Evolutionary conservation across 768 basidiomycete species (phyloP).

Genomic region (Lactifluus hygrophoroides): DNA sequence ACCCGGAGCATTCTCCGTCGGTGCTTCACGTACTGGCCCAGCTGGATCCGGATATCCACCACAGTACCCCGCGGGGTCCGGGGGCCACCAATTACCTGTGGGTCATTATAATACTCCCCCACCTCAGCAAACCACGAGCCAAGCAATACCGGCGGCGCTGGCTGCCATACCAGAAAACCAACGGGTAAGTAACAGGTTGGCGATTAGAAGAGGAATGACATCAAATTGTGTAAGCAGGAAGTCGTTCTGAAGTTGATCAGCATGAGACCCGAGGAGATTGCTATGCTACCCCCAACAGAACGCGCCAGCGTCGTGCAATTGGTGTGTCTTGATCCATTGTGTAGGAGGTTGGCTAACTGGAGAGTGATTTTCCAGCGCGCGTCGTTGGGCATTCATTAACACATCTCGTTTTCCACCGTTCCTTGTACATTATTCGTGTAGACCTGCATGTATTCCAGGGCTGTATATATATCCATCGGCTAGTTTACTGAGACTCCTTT

Average conservation of each 20-base stretch:
- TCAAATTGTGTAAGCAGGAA: conserved; percentile 33
- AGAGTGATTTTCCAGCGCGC: conserved; percentile 10
- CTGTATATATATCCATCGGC: conserved; percentile 10
- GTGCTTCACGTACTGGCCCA: conserved; percentile 8
- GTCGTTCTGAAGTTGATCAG: conserved; percentile 71
- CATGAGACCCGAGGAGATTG: conserved; percentile 83
- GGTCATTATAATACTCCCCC: conserved; percentile 7
- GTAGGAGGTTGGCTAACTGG: neutral
- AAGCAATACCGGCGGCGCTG: conserved; percentile 41
- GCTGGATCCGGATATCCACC: conserved; percentile 8
- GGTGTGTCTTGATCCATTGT: conserved; percentile 36
- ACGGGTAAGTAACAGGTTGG: conserved; percentile 35
- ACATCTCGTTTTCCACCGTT: neutral
- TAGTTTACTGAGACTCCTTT: conserved; percentile 21
- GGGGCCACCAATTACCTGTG: neutral
- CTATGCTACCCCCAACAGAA: conserved; percentile 62
- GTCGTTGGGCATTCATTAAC: conserved; percentile 15
- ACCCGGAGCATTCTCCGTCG: neutral
- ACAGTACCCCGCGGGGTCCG: conserved; percentile 1
- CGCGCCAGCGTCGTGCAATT: conserved; percentile 74
- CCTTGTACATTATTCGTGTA: conserved; percentile 1
- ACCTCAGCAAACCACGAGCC: conserved; percentile 14
- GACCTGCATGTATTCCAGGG: conserved; percentile 8
- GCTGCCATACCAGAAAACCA: conserved; percentile 60
- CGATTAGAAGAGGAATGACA: neutral